These are phyloP conservation scores for Metschnikowia koreensis DNA, from an alignment of 805 yeast genomes.

Conservation along the genomic window DNA sequence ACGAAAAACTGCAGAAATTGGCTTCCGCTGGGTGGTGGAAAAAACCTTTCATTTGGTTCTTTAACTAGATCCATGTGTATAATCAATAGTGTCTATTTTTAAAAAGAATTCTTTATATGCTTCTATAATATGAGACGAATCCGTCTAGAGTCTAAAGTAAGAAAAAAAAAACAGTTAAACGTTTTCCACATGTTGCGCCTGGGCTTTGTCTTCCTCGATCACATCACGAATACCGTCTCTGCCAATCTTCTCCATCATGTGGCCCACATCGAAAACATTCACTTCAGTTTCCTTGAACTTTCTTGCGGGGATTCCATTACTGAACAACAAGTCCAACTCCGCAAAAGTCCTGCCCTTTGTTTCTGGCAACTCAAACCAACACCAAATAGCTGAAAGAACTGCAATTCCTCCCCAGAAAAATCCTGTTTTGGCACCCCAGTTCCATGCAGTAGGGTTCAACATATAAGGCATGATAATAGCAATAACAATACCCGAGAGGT, in stretches of 20 bases:
- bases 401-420: conserved; percentile 44
- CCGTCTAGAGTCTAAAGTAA: too few species aligned
- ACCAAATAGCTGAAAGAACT: conserved; percentile 38
- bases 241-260: conserved; percentile 36
- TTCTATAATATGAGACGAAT: too few species aligned
- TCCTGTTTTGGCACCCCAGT: conserved; percentile 47
- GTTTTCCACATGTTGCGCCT: conserved; percentile 16
- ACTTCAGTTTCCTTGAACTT: conserved; percentile 41
- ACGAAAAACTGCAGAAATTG: conserved; percentile 16
- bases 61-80: not conserved
- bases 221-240: conserved; percentile 32
- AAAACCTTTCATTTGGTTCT: conserved; percentile 16
- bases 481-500: conserved; percentile 32
- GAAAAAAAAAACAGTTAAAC: conserved; percentile 3
- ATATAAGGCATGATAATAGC: conserved; percentile 38
- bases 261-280: conserved; percentile 39
- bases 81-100: not conserved
- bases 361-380: conserved; percentile 56
- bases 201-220: conserved; percentile 23
- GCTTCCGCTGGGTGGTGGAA: conserved; percentile 12
- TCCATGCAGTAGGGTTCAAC: conserved; percentile 46
- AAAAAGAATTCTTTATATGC: too few species aligned
- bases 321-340: conserved; percentile 58
- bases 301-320: conserved; percentile 39
- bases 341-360: conserved; percentile 57